phyloP scores from a whole-genome alignment of 768 basidiomycete species.

The Exsudoporus frostii region DNA sequence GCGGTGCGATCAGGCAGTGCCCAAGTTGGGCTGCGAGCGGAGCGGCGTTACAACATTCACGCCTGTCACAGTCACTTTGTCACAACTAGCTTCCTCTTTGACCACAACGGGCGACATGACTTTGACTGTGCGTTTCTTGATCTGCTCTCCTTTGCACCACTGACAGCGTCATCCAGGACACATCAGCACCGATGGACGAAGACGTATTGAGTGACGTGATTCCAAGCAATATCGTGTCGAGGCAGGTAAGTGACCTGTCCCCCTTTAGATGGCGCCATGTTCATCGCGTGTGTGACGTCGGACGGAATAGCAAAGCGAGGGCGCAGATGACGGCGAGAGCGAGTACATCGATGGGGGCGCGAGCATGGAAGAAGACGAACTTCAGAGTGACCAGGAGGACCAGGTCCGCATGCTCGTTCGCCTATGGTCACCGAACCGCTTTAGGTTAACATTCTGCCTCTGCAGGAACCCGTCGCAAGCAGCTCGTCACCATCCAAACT shows the following conservation, averaged over 20 bases:
- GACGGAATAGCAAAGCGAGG: conserved; percentile 57
- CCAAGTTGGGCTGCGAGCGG: no score
- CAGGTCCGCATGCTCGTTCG: conserved; percentile 20
- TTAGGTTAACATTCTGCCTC: conserved; percentile 1
- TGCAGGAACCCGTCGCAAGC: conserved; percentile 19
- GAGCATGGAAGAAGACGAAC: conserved; percentile 59
- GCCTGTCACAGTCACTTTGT: conserved; percentile 22
- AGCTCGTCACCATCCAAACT: conserved; percentile 31
- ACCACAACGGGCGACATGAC: conserved; percentile 24
- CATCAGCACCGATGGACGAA: conserved; percentile 45
- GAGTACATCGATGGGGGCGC: conserved; percentile 60
- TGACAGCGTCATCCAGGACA: conserved; percentile 15
- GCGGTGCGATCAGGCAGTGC: no score
- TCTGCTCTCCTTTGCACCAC: background rate
- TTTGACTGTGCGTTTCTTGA: conserved; percentile 18
- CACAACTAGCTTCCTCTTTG: conserved; percentile 18
- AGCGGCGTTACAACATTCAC: conserved; percentile 15
- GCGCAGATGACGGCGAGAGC: conserved; percentile 65
- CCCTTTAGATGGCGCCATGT: conserved; percentile 2
- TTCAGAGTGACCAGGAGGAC: conserved; percentile 52
- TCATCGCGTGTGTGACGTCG: conserved; percentile 5
- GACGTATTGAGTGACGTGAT: conserved; percentile 90
- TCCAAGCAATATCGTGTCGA: conserved; percentile 86
- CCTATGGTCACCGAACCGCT: background rate
- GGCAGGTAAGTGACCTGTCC: conserved; percentile 54